Base-by-base conservation (phyloP, 116 monocot species). In the Posidonia oceanica region DNA sequence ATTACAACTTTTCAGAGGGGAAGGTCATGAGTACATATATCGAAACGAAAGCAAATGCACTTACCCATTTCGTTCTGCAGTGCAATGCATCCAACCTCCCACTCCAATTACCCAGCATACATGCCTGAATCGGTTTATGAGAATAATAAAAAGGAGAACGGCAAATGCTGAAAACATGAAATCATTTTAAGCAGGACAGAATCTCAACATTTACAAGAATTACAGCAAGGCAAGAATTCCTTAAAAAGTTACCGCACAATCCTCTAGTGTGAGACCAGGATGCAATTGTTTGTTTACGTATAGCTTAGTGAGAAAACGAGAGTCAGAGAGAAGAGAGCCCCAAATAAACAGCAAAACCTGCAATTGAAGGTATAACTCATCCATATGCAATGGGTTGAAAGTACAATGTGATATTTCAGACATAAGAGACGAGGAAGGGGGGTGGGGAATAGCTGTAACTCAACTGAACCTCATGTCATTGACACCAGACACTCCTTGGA, bases 131-230 rank as follows among this genome's bases (percentile, higher is more conserved):
- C 16, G 36, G 53, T 36, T 54, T 14, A 68, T 6, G n/a, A 53
- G 11, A 21, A n/a, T 21, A 54, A 68, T 48, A 36, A 15, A 70
- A 13, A 70, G 39, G 63, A 63, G 38, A 54, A 36, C 15, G 54
- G 14, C 18, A 36, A 75, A 5, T 17, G 14, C 38, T 59, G 20
- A 54, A 78, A 67, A 13, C 64, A 72, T 51, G 67, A 53, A 78
- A 78, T n/a, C 59, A 38, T 83, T 74, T 72, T 64, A 69, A 71
- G 69, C 21, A 78, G 53, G 61, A 77, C 79, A 55, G 39, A 66
- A 74, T 57, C 52, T 80, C 73, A 72, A 78, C 80, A 89, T 86
- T 86, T 89, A 89, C 93, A 89, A 64, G 42, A 75, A 67, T 70
- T 77, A 66, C 72, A 82, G 60, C 58, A 75, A 71, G 21, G 59